Percentiles rank a stretch among this genome's conserved stretches.
These are phyloP conservation scores for Trichocomaceae sp. DNA, from an alignment of 2,329 filamentous ascomycete genomes.

Conservation along the genomic window DNA sequence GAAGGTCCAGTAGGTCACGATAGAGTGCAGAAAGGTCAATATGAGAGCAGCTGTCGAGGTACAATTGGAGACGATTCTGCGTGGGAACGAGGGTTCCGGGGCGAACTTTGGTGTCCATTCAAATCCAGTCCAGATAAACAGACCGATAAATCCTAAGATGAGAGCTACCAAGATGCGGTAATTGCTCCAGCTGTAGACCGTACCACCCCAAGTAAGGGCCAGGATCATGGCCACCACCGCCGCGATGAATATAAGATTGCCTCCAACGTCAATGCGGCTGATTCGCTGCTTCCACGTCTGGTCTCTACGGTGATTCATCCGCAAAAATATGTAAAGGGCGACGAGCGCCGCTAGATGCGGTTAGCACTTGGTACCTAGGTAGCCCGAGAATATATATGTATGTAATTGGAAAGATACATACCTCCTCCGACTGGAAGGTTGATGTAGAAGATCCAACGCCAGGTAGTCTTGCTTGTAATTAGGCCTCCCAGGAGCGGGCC, in stretches of 20 bases:
- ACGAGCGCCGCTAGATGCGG: not conserved
- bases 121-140: slow-evolving; percentile 20
- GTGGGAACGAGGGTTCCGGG: slow-evolving; percentile 35
- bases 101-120: not conserved
- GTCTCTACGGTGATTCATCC: not conserved
- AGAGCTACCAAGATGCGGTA: slow-evolving; percentile 24
- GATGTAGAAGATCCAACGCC: slow-evolving; percentile 19
- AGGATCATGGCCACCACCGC: slow-evolving; percentile 24
- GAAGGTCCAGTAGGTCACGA: slow-evolving; percentile 31
- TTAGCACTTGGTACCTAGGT: not conserved
- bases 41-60: slow-evolving; percentile 28
- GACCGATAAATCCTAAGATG: slow-evolving; percentile 21
- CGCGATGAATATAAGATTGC: slow-evolving; percentile 22
- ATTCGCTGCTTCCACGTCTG: slow-evolving; percentile 14
- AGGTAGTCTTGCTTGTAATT: slow-evolving; percentile 17
- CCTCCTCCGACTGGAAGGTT: not conserved
- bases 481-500: slow-evolving; percentile 19
- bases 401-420: not conserved
- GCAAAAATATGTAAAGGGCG: not conserved
- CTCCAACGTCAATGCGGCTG: slow-evolving; percentile 23
- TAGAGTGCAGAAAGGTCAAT: slow-evolving; percentile 33
- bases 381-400: not conserved
- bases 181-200: slow-evolving; percentile 23
- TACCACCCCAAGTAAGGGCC: slow-evolving; percentile 25
- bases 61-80: slow-evolving; percentile 39